Conservation (phyloP, 108 stramenopile genomes). For the Cylindrotheca closterium region DNA sequence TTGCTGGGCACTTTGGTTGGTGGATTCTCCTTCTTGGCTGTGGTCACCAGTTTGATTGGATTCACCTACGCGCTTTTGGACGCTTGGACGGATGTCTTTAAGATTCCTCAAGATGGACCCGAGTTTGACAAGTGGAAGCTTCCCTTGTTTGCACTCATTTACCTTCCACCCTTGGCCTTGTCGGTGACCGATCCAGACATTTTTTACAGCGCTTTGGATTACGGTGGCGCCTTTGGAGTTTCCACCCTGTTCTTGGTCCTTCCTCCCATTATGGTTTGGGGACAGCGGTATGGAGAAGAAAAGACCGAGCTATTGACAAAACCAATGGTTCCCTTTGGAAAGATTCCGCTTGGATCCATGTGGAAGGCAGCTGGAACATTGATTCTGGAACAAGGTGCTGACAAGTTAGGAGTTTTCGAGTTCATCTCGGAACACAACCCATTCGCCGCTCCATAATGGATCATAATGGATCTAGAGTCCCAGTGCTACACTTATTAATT, state of each 20-base stretch:
- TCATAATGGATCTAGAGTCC: too few relatives aligned
- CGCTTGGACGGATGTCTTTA: constrained; percentile 69
- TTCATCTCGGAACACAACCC: background rate
- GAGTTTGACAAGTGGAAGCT: constrained; percentile 60
- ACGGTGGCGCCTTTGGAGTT: constrained; percentile 75
- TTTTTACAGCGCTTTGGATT: constrained; percentile 63
- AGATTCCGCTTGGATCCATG: constrained; percentile 61
- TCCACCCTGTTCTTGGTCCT: constrained; percentile 67
- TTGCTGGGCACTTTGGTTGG: constrained; percentile 40
- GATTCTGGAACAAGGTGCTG: constrained; percentile 75
- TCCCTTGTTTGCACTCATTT: constrained; percentile 54
- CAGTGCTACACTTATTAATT: too few relatives aligned
- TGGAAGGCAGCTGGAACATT: constrained; percentile 78
- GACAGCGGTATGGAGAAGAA: constrained; percentile 67
- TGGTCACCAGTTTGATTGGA: constrained; percentile 69
- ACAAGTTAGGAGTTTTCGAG: constrained; percentile 76
- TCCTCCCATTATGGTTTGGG: constrained; percentile 79
- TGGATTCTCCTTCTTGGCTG: constrained; percentile 58
- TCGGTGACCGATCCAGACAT: constrained; percentile 47
- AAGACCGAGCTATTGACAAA: constrained; percentile 33
- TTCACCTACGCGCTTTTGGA: constrained; percentile 72
- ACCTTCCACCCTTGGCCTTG: constrained; percentile 49
- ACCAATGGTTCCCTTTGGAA: constrained; percentile 73
- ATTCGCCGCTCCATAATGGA: too few relatives aligned
- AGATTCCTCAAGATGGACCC: constrained; percentile 31